phyloP scores from a whole-genome alignment of 1,284 basidiomycete species.

The Boletus smithii region DNA sequence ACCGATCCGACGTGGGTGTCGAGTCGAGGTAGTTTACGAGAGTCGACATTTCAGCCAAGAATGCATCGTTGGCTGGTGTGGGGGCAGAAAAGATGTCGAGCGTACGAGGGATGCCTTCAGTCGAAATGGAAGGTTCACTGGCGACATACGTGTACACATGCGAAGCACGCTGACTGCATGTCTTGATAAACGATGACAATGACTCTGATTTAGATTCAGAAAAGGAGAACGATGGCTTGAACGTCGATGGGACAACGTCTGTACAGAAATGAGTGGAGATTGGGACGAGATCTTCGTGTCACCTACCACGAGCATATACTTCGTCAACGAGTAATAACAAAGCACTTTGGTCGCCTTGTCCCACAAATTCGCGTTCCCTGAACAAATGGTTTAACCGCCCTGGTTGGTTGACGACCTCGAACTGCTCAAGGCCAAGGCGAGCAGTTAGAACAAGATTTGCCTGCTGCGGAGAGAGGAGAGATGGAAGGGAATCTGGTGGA shows the following conservation, averaged over 20 bases:
- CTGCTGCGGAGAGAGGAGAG: constrained; percentile 46
- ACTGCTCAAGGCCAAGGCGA: constrained; percentile 66
- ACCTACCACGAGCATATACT: constrained; percentile 54
- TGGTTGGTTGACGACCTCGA: constrained; percentile 48
- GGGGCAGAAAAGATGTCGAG: constrained; percentile 43
- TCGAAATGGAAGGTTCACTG: constrained; percentile 27
- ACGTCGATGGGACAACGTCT: constrained; percentile 51
- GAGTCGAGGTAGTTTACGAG: constrained; percentile 52
- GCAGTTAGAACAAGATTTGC: constrained; percentile 59
- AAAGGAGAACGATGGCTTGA: constrained; percentile 45
- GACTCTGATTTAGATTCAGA: constrained; percentile 21
- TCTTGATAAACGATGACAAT: constrained; percentile 47
- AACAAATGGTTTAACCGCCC: constrained; percentile 30
- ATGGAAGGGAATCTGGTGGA: constrained; percentile 35
- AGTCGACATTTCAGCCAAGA: constrained; percentile 41
- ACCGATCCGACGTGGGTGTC: constrained; percentile 38
- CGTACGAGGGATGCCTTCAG: constrained; percentile 33
- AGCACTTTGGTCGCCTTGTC: constrained; percentile 47
- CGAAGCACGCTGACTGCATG: constrained; percentile 54
- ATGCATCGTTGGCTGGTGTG: constrained; percentile 38
- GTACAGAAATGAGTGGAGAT: constrained; percentile 6
- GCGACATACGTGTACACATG: constrained; percentile 56
- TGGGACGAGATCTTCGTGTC: neutral
- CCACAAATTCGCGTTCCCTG: constrained; percentile 53
- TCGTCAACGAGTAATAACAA: constrained; percentile 58